phyloP scores from a whole-genome alignment of 306 rosid genomes.

The Malus orientalis region DNA sequence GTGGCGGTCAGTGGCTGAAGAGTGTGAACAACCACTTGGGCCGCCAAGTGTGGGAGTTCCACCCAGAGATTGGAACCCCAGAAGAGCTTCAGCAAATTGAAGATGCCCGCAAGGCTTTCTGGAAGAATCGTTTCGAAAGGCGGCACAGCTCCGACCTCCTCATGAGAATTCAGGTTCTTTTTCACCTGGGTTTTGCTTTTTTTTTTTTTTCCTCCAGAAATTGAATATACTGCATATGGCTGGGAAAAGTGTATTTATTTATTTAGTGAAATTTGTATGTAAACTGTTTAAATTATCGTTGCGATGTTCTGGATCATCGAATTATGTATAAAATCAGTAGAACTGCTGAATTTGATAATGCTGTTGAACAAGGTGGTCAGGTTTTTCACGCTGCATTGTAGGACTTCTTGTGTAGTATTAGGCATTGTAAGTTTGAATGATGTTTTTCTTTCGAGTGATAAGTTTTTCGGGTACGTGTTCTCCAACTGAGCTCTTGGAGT shows the following conservation, averaged over 20 bases:
- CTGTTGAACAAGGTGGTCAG: neutral
- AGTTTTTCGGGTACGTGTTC: neutral
- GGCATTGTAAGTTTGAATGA: neutral
- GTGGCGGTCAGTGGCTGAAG: slow-evolving; percentile 10
- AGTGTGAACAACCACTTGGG: slow-evolving; percentile 25
- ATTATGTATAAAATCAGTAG: neutral
- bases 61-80: slow-evolving; percentile 25
- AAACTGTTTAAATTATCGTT: neutral
- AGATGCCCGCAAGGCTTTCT: slow-evolving; percentile 23
- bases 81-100: slow-evolving; percentile 28
- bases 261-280: neutral
- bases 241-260: neutral
- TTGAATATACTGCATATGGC: neutral
- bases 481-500: no score
- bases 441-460: neutral
- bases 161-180: slow-evolving; percentile 30
- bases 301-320: neutral
- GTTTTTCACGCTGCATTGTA: neutral
- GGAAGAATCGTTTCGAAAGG: slow-evolving; percentile 24
- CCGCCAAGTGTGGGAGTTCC: slow-evolving; percentile 37
- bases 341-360: neutral
- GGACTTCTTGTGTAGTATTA: neutral
- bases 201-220: neutral
- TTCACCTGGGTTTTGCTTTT: neutral
- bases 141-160: slow-evolving; percentile 34